phyloP scores from a whole-genome alignment of 192 early-diverging fungal species.

The Coemansia sp. region DNA sequence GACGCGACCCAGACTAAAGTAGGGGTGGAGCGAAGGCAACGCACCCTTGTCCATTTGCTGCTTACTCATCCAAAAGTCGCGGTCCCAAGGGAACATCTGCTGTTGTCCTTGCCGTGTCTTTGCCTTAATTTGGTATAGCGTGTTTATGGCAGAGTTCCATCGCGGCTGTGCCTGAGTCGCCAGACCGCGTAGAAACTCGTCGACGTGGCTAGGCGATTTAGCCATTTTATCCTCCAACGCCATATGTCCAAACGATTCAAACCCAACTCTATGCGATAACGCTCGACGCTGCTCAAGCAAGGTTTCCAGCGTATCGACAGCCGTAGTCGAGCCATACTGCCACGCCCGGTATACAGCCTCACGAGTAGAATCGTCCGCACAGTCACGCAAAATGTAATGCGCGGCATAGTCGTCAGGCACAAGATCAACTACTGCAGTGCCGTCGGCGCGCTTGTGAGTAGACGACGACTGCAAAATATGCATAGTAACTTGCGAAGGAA shows the following conservation, averaged over 20 bases:
- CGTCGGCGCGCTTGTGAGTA: slow-evolving; percentile 33
- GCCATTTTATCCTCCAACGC: slow-evolving; percentile 94
- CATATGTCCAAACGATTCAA: slow-evolving; percentile 81
- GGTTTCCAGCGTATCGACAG: slow-evolving; percentile 69
- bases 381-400: slow-evolving; percentile 53
- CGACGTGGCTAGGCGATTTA: slow-evolving; percentile 76
- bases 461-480: slow-evolving; percentile 40
- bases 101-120: slow-evolving; percentile 4
- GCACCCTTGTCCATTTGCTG: slow-evolving; percentile 45
- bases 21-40: slow-evolving; percentile 62
- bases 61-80: slow-evolving; percentile 66
- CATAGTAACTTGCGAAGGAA: slow-evolving; percentile 60
- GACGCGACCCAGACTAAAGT: slow-evolving; percentile 86
- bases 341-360: slow-evolving; percentile 72
- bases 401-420: slow-evolving; percentile 35
- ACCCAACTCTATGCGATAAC: slow-evolving; percentile 76
- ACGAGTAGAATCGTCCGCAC: slow-evolving; percentile 65
- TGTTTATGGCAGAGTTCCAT: slow-evolving; percentile 25
- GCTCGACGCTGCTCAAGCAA: slow-evolving; percentile 72
- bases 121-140: no score
- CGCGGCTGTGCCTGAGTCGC: slow-evolving; percentile 60
- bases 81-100: slow-evolving; percentile 77
- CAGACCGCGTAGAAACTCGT: slow-evolving; percentile 78
- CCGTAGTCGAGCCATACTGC: slow-evolving; percentile 67
- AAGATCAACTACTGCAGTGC: slow-evolving; percentile 30